Conservation (phyloP, 371 early-diverging fungal genomes). For the Mortierella sp. region DNA sequence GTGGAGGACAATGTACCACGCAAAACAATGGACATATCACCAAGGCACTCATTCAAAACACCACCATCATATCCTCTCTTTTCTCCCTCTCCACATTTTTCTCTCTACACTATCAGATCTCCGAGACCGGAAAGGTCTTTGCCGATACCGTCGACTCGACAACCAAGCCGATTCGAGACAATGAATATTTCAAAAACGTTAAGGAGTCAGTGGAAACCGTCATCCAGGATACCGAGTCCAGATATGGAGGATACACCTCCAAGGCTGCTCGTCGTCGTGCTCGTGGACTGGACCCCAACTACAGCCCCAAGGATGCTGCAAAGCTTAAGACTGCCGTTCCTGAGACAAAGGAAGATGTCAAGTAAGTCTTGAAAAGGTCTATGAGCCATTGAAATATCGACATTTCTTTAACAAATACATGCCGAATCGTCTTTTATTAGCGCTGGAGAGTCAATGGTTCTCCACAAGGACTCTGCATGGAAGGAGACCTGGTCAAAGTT, state of each 20-base stretch:
- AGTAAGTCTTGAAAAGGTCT: conserved; percentile 52
- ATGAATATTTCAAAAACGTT: conserved; percentile 76
- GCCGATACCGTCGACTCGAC: conserved; percentile 69
- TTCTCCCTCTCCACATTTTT: not conserved
- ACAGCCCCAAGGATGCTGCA: conserved; percentile 51
- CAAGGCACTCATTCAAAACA: not conserved
- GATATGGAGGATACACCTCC: conserved; percentile 82
- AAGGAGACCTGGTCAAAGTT: conserved; percentile 93
- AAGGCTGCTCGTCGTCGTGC: conserved; percentile 79
- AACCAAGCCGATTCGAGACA: conserved; percentile 83
- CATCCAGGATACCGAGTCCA: conserved; percentile 78
- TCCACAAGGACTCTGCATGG: conserved; percentile 94
- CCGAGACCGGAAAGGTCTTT: conserved; percentile 52
- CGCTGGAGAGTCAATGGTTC: conserved; percentile 90
- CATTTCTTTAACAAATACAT: not conserved
- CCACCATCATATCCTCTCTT: not conserved
- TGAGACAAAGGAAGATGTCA: conserved; percentile 50
- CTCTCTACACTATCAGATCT: conserved; percentile 19
- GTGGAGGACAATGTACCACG: too few species aligned
- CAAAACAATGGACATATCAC: not conserved
- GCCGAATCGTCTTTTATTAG: conserved; percentile 24
- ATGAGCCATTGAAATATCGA: too few species aligned
- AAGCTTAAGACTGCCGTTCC: conserved; percentile 34
- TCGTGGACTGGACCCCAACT: conserved; percentile 64
- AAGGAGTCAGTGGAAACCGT: conserved; percentile 77